Evolutionary conservation across 176 grass and related monocot species (phyloP), one percentile per base, ranked within the genome.

Genomic region (Triticum dicoccoides): DNA sequence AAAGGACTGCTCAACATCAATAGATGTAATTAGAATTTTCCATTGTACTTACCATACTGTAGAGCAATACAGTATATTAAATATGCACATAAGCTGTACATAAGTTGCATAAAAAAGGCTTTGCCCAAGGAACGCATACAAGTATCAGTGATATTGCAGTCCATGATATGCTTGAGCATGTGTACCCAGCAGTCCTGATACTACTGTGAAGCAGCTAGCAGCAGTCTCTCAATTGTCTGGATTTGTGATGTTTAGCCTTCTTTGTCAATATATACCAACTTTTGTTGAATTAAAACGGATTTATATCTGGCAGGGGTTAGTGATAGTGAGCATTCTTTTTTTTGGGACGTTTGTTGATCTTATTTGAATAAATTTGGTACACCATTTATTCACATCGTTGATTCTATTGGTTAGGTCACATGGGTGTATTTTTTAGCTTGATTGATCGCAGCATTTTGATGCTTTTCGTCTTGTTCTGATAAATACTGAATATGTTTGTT

Each of bases 401-500:
- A 33, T 65, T 61, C 68, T 63, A 65, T 34, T 84, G 30, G 11
- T 90, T 35, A 66, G 39, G 38, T 68, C 79, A 86, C 62, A 24
- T 59, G 62, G 21, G 0, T 62, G 8, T 73, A 79, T 18, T 8
- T 65, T 76, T 82, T 85, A 25, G 41, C 75, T 69, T 65, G 44
- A 83, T 61, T 42, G 73, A 51, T 17, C 24, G 62, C 51, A 62
- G 2, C 38, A 63, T 30, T 69, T 79, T 63, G 80, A 81, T 54
- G 73, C 8, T 20, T 76, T 76, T 27, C 9, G 17, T 61, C 30
- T 64, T 41, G 20, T 24, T 54, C 65, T 47, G 11, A 67, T 90
- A 29, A 81, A 30, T 84, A 69, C 80, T 74, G 39, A 47, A 62
- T 87, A 41, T 65, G 14, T 84, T 45, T 87, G 68, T 79, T 69